phyloP scores from a whole-genome alignment of 495 filamentous ascomycete genomes.

The Penicillium silybi region DNA sequence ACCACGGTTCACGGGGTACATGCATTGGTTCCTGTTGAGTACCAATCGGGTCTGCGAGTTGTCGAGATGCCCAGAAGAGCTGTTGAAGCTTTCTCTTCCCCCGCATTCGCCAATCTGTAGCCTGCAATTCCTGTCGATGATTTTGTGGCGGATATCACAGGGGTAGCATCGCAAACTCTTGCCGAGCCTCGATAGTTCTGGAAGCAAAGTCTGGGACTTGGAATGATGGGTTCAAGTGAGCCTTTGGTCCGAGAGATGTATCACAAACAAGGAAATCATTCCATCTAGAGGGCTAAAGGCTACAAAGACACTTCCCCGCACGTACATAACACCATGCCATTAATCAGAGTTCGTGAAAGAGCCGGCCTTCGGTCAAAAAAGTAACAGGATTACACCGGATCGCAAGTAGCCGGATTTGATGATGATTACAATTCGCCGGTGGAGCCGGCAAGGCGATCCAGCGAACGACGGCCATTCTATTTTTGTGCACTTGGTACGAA shows the following conservation, averaged over 20 bases:
- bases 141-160: not conserved
- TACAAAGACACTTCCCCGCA: too few species aligned
- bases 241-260: not conserved
- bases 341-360: too few species aligned
- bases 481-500: slow-evolving; percentile 8
- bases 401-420: not conserved
- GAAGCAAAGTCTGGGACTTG: not conserved
- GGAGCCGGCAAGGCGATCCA: not conserved
- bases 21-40: not conserved
- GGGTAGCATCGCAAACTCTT: not conserved
- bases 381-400: not conserved
- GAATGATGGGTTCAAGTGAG: not conserved
- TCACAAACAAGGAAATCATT: too few species aligned
- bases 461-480: slow-evolving; percentile 13
- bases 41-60: not conserved
- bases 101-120: not conserved
- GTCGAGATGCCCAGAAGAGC: not conserved
- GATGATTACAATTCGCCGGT: not conserved
- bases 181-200: not conserved
- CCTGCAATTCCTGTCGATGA: not conserved
- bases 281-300: too few species aligned
- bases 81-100: not conserved
- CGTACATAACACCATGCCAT: too few species aligned
- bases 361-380: not conserved
- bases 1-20: not conserved